A percentile compares a stretch with the other conserved stretches of the same genome.
phyloP scores from a whole-genome alignment of 164 flowering plant species.

The Litsea cubeba region DNA sequence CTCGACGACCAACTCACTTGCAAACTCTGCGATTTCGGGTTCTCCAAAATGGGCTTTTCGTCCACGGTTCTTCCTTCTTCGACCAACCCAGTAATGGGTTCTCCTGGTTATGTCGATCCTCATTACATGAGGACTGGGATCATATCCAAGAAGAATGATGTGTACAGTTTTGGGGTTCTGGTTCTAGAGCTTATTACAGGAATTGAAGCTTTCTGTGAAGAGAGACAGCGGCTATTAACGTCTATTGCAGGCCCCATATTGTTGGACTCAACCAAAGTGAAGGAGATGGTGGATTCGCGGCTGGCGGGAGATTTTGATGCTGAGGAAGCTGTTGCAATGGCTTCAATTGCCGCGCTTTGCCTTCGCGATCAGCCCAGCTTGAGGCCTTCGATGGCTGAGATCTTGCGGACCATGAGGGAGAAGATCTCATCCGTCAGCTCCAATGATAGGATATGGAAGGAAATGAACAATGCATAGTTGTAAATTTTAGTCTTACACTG shows the following conservation, averaged over 20 bases:
- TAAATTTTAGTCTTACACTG: not conserved
- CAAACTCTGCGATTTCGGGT: conserved; percentile 81
- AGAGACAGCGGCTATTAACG: conserved; percentile 35
- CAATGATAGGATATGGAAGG: not conserved
- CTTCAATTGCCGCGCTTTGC: conserved; percentile 35
- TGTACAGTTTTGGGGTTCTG: conserved; percentile 71
- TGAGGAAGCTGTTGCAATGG: conserved; percentile 38
- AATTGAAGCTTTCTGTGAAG: conserved; percentile 46
- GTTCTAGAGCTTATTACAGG: conserved; percentile 68
- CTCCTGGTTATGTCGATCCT: conserved; percentile 80
- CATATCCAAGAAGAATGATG: conserved; percentile 71
- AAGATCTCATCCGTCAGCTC: conserved; percentile 23
- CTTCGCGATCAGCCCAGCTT: conserved; percentile 34
- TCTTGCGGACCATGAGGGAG: conserved; percentile 29
- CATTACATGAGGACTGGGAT: conserved; percentile 69
- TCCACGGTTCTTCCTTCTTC: conserved; percentile 32
- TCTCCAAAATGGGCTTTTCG: conserved; percentile 62
- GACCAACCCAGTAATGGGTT: conserved; percentile 43
- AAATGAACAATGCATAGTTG: not conserved
- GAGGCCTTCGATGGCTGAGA: conserved; percentile 56
- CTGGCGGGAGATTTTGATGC: conserved; percentile 30
- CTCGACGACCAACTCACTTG: conserved; percentile 49
- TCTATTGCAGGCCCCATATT: conserved; percentile 21
- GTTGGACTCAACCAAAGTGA: conserved; percentile 23
- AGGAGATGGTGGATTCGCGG: conserved; percentile 46